Evolutionary conservation across 768 basidiomycete genomes (phyloP).

Genomic region (Boletus coccyginus): DNA sequence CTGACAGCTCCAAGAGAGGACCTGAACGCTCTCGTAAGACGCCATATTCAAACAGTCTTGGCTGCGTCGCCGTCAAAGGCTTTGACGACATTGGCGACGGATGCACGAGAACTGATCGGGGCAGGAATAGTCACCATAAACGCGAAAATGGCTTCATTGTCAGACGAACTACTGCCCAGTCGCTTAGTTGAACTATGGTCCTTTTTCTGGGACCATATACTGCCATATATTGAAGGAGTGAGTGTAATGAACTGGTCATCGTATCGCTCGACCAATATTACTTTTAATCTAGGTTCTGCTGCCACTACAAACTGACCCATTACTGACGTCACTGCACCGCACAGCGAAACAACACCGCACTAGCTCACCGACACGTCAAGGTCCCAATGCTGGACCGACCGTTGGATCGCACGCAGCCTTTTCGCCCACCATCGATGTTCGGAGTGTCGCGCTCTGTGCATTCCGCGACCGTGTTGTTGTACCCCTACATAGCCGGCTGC

Average conservation of each 20-base stretch:
- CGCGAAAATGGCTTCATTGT: slow-evolving; percentile 71
- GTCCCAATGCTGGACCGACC: slow-evolving; percentile 38
- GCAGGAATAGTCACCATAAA: slow-evolving; percentile 92
- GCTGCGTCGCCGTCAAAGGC: slow-evolving; percentile 74
- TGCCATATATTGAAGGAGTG: slow-evolving; percentile 87
- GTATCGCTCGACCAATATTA: slow-evolving; percentile 8
- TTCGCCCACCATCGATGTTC: slow-evolving; percentile 69
- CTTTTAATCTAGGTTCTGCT: slow-evolving; percentile 47
- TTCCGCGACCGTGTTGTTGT: slow-evolving; percentile 81
- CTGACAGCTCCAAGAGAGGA: slow-evolving; percentile 63
- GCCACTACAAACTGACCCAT: slow-evolving; percentile 58
- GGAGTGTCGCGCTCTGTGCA: slow-evolving; percentile 72
- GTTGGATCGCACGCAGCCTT: slow-evolving; percentile 28
- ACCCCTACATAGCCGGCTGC: slow-evolving; percentile 56
- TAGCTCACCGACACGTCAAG: slow-evolving; percentile 52
- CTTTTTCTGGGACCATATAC: slow-evolving; percentile 90
- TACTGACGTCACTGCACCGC: slow-evolving; percentile 68
- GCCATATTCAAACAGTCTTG: slow-evolving; percentile 73
- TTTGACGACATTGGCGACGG: slow-evolving; percentile 67
- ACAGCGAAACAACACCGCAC: slow-evolving; percentile 53
- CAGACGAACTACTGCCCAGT: slow-evolving; percentile 74
- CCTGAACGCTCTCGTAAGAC: slow-evolving; percentile 75
- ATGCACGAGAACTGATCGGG: slow-evolving; percentile 79
- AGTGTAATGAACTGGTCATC: slow-evolving; percentile 24
- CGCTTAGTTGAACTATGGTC: slow-evolving; percentile 87